Evolutionary conservation across 2,329 filamentous ascomycete genomes (phyloP).

Genomic region (Lasiodiplodia theobromae): DNA sequence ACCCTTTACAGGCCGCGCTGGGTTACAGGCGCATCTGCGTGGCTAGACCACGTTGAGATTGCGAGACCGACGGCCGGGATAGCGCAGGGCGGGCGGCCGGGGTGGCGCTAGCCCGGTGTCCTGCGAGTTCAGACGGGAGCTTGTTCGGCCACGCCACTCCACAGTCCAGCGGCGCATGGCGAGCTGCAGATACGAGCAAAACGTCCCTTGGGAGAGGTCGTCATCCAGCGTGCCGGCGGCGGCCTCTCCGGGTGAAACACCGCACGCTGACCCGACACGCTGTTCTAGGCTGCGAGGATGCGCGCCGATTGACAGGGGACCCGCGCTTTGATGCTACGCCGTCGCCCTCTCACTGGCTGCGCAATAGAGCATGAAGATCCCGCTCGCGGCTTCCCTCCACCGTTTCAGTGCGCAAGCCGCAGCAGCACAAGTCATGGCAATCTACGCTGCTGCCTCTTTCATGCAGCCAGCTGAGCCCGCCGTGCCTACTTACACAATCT

Average conservation of each 20-base stretch:
- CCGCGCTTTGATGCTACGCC: not conserved
- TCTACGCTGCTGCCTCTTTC: not conserved
- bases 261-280: not conserved
- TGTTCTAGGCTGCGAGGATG: constrained; percentile 14
- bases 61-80: not conserved
- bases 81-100: not conserved
- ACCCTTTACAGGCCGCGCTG: not conserved
- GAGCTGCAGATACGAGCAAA: constrained; percentile 19
- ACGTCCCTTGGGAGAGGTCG: not conserved
- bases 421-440: not conserved
- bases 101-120: not conserved
- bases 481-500: constrained; percentile 6
- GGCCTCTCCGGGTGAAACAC: not conserved
- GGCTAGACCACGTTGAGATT: constrained; percentile 5
- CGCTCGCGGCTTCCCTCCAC: not conserved
- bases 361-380: constrained; percentile 1
- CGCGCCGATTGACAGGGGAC: constrained; percentile 15
- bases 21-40: not conserved
- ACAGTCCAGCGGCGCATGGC: not conserved
- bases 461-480: constrained; percentile 4
- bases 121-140: not conserved
- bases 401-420: not conserved
- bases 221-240: constrained; percentile 6
- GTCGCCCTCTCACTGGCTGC: constrained; percentile 13
- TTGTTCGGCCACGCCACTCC: constrained; percentile 5